Base-by-base conservation (phyloP, 164 flowering plant genomes). In the Euptelea pleiosperma region DNA sequence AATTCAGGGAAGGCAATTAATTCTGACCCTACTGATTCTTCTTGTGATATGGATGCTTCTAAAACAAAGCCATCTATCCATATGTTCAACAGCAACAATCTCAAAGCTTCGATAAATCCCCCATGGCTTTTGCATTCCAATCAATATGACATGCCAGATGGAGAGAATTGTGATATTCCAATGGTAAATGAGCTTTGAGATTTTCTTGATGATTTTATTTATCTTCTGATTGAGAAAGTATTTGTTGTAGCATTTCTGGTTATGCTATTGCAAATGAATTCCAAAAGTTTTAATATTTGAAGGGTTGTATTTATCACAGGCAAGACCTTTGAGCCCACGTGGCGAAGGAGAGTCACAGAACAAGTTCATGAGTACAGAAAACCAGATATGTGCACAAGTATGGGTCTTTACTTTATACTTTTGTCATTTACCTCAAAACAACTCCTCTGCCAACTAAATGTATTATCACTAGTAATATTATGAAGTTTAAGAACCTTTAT, bases 271-370 rank as follows among this genome's bases (percentile, higher is more conserved):
- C n/a, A n/a, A n/a, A n/a, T 19, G 33, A 16, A 28, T 16, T 31
- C 4, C 11, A 48, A 42, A 10, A 8, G 31, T 31, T 53, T 15
- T n/a, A n/a, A n/a, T n/a, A n/a, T n/a, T n/a, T n/a, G n/a, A n/a
- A n/a, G n/a, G n/a, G n/a, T n/a, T n/a, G n/a, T 58, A 11, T 61
- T 28, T 29, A 44, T 39, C 29, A 43, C 63, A 73, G 76, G 60
- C 22, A 33, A 37, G 55, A 25, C 37, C 33, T 50, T 41, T 52
- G 50, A 53, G 46, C 21, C 46, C 61, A 37, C 55, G 24, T 21
- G 40, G 49, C 52, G 73, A 51, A 52, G 63, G 48, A 31, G 57
- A 60, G 45, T 21, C 44, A 0, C 8, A 10, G 22, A 25, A 52
- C 31, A 39, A 12, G 4, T 62, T 26, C 18, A 36, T 49, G n/a